Base-by-base conservation (phyloP, 148 eudicot species). In the Mesembryanthemum crystallinum region DNA sequence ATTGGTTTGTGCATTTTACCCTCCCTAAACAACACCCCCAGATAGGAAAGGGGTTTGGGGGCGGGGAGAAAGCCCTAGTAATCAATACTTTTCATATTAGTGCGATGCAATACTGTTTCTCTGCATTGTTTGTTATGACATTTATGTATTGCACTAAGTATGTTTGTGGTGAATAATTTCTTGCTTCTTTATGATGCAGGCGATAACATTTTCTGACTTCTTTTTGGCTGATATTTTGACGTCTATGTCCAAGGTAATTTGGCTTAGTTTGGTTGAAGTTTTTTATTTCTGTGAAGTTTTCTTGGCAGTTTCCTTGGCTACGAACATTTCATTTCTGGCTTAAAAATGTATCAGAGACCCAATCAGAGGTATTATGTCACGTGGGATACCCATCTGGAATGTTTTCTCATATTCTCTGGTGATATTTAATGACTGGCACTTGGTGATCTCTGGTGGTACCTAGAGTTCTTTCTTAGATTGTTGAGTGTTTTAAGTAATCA, bases 201-300 rank as follows among this genome's bases (percentile, higher is more conserved):
- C 99, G 77, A 93, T 96, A 83, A 58, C 98, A 76, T 96, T 96
- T 85, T 86, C 99, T 62, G 99, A 92, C 78, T 96, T 96, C 85
- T 96, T 96, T 78, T 85, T 96, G 90, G 99, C 98, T 83, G 99
- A 96, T 86, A 96, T 92, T 78, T 83, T 96, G 78, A 96, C 99
- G 64, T 96, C 99, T 14, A 96, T 96, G 99, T 87, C 99, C 29
- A 96, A 96, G 99, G 99, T 96, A 87, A 68, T n/a, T 25, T 25
- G 27, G 12, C 35, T 52, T 70, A 8, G 52, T 3, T 69, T 64
- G 49, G 5, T 64, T 3, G 45, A 9, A 27, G 10, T 1, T 43
- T 65, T 63, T 71, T 45, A n/a, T 28, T n/a, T n/a, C n/a, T 13
- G 24, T 33, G 30, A 42, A 49, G 21, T 52, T 62, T 17, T 25